Percentiles rank a stretch among this genome's conserved stretches.
phyloP scores from a whole-genome alignment of 352 stramenopile species.

The Discostella stelligera region DNA sequence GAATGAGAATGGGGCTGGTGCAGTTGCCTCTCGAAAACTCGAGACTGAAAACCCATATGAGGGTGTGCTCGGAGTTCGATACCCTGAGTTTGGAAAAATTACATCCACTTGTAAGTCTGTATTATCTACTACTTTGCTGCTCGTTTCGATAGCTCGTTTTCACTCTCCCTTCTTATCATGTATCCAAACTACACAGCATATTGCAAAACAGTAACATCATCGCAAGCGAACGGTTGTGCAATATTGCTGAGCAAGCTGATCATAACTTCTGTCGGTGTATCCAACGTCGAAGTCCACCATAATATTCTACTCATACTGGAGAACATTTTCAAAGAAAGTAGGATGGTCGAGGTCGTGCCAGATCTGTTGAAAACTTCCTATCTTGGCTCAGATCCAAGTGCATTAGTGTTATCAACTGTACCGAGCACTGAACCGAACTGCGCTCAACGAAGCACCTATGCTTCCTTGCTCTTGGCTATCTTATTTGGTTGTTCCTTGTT shows the following conservation, averaged over 20 bases:
- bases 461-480: not conserved
- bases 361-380: constrained; percentile 31
- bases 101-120: constrained; percentile 39
- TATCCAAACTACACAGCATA: constrained; percentile 17
- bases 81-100: constrained; percentile 22
- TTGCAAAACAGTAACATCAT: constrained; percentile 20
- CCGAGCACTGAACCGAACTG: not conserved
- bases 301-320: constrained; percentile 21
- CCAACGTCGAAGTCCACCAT: constrained; percentile 18
- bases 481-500: not conserved
- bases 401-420: not conserved
- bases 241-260: constrained; percentile 37
- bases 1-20: not conserved
- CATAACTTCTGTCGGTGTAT: constrained; percentile 19
- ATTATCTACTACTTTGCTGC: not conserved
- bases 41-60: constrained; percentile 1
- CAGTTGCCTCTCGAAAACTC: not conserved
- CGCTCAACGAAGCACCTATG: not conserved
- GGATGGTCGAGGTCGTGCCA: constrained; percentile 26
- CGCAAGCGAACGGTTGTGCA: constrained; percentile 26
- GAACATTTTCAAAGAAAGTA: constrained; percentile 28
- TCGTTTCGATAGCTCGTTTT: no score
- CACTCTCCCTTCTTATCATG: not conserved
- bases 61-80: constrained; percentile 41
- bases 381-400: constrained; percentile 29